Conservation (phyloP, 2,329 filamentous ascomycete species). For the Botrytis aclada region DNA sequence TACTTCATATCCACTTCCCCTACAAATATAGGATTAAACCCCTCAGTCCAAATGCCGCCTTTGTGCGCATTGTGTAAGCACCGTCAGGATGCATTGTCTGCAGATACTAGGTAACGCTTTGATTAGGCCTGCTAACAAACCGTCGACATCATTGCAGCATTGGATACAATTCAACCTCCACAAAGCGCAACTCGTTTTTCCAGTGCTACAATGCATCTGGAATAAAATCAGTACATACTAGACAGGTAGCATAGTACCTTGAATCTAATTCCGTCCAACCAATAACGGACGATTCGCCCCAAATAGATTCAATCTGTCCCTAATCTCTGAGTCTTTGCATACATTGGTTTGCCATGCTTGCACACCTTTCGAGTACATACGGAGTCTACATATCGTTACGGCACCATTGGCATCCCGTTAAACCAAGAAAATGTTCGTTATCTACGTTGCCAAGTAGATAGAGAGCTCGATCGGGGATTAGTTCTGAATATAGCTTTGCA, state of each 20-base stretch:
- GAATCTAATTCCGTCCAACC: background rate
- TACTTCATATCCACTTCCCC: background rate
- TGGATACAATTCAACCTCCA: background rate
- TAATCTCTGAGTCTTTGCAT: background rate
- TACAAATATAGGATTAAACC: background rate
- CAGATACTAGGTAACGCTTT: background rate
- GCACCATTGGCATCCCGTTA: background rate
- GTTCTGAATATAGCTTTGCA: background rate
- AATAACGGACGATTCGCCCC: background rate
- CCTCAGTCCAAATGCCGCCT: background rate
- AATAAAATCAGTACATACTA: background rate
- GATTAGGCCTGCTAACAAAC: background rate
- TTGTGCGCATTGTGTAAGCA: background rate
- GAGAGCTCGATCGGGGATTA: background rate
- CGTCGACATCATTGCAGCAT: background rate
- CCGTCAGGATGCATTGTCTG: background rate
- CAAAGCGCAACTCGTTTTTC: background rate
- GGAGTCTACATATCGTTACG: background rate
- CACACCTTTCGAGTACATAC: background rate
- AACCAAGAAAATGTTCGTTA: background rate
- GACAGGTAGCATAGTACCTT: background rate
- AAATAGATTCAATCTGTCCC: background rate
- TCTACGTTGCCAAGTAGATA: conserved; percentile 8
- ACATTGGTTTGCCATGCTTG: background rate
- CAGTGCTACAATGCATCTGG: background rate